Evolutionary conservation across 2,329 filamentous ascomycete genomes (phyloP).

Genomic region (Thermomyces lanuginosus): DNA sequence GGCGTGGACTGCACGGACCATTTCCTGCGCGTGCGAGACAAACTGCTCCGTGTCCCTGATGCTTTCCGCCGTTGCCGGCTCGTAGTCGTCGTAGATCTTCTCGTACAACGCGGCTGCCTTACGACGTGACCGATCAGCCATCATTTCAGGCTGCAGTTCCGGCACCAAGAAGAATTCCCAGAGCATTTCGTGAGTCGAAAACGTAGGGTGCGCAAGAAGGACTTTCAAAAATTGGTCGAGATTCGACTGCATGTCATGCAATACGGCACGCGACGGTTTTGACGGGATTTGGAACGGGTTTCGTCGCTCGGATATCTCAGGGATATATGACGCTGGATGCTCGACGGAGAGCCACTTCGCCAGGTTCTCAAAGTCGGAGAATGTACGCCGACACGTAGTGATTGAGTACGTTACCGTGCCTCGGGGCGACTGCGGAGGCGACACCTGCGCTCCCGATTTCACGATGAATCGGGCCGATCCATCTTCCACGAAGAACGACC

Average conservation of each 20-base stretch:
- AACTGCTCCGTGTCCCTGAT: slow-evolving; percentile 85
- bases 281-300: slow-evolving; percentile 89
- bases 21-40: slow-evolving; percentile 76
- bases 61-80: slow-evolving; percentile 54
- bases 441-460: slow-evolving; percentile 71
- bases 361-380: slow-evolving; percentile 81
- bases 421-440: slow-evolving; percentile 21
- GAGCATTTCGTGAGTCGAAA: slow-evolving; percentile 88
- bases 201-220: slow-evolving; percentile 75
- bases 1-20: slow-evolving; percentile 68
- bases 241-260: slow-evolving; percentile 73
- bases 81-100: slow-evolving; percentile 74
- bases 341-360: slow-evolving; percentile 69
- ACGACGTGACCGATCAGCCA: slow-evolving; percentile 70
- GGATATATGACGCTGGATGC: slow-evolving; percentile 90
- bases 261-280: slow-evolving; percentile 68
- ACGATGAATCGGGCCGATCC: slow-evolving; percentile 81
- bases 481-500: slow-evolving; percentile 95
- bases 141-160: slow-evolving; percentile 77
- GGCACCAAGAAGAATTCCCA: slow-evolving; percentile 99
- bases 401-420: slow-evolving; percentile 67
- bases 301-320: slow-evolving; percentile 56
- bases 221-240: slow-evolving; percentile 80
- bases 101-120: slow-evolving; percentile 74
- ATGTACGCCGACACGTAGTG: slow-evolving; percentile 77